Base-by-base conservation (phyloP, 768 basidiomycete species). In the Phaffia australis region DNA sequence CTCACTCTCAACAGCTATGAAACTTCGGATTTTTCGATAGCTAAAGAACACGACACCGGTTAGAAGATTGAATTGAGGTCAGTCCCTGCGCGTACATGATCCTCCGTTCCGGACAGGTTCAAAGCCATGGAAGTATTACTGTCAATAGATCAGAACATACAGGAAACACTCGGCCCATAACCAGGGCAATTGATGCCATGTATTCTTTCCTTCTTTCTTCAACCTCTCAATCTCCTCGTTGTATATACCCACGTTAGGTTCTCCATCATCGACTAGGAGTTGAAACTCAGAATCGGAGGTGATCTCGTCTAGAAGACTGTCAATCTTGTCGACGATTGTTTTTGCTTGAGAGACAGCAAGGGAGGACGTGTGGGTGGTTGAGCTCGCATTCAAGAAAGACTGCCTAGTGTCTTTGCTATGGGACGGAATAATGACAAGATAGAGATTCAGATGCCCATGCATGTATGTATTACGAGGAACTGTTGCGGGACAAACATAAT, bases 121-220 rank as follows among this genome's bases (percentile, higher is more conserved):
- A 21, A 42, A 27, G 23, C 23, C 21, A 5, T 23, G 23, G 7
- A n/a, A 27, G 7, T 5, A 51, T 25, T 11, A n/a, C 8, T 2
- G 46, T 32, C 14, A 21, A 51, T n/a, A 35, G 21, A 6, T 21
- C 19, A 48, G 35, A 27, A 69, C 60, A 64, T 49, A 66, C 68
- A 73, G 60, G 62, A 77, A 87, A 70, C 79, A 95, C 86, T 97
- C 94, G 65, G 91, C 90, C 75, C 81, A 97, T n/a, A 99, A 81
- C 94, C 94, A 99, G 1, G 92, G 89, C 6, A 88, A 84, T 9
- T 83, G 87, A 74, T 89, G 91, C 94, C 94, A 99, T 0, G 86
- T 87, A 68, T 85, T 81, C 71, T 80, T 79, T 3, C 76, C 74
- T 1, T 79, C 74, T 30, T 78, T 75, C 0, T 78, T 77, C 1